Evolutionary conservation across 2,329 filamentous ascomycete species (phyloP), one percentile per base, ranked within the genome.

Genomic region (Neoarthrinium moseri): DNA sequence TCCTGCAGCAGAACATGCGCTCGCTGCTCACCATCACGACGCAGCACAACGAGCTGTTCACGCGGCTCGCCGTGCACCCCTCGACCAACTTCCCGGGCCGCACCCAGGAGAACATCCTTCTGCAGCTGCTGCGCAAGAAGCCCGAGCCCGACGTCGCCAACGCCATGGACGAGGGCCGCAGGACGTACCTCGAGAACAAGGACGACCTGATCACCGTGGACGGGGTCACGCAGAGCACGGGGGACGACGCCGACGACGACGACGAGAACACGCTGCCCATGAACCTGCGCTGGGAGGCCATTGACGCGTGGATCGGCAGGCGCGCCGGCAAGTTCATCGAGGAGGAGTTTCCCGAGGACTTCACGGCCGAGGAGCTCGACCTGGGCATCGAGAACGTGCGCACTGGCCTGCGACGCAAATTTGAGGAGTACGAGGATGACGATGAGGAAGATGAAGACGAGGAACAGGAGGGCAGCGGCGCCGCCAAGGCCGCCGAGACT

Each of bases 51-150:
- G 77, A 84, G 33, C 77, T 90, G 36, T 82, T 95, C 51, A 77
- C 76, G 46, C 81, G 82, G 45, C 76, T 89, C 42, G 85, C 87
- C 52, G 80, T 88, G 18, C 89, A 88, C 60, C 90, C 90, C 0
- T 82, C 84, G 11, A 87, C 89, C 2, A 83, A 84, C 63, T 94
- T 81, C 66, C 90, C 82, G 4, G 86, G 81, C 29, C 84, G 78
- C 55, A 84, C 78, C 5, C 83, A 89, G 48, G 81, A 87, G 63
- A 69, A 65, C 39, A 74, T 89, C 4, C 75, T 92, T 1, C 74
- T 80, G 21, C 80, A 86, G 56, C 73, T 95, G 2, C 72, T 95
- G 24, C 84, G 89, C 30, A 95, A 94, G 68, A 94, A 94, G 63
- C 77, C 91, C 39, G 89, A 94, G 54, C 88, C 89, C 0, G 76